phyloP scores from a whole-genome alignment of 495 filamentous ascomycete species.

The Podospora fimiseda region DNA sequence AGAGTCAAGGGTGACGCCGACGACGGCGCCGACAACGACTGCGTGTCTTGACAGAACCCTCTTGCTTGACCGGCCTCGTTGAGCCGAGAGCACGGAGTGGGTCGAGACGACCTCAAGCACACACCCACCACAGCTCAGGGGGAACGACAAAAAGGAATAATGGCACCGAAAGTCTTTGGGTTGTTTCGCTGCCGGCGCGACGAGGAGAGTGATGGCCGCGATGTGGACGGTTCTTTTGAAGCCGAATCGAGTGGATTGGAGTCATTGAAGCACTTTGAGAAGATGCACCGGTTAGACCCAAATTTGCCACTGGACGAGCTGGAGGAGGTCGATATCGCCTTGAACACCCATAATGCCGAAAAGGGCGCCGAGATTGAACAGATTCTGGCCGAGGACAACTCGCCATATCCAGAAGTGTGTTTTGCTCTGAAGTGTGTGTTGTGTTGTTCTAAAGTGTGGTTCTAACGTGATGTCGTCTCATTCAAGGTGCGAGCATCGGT shows the following conservation, averaged over 20 bases:
- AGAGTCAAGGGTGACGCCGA: conserved; percentile 1
- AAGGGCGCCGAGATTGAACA: conserved; percentile 49
- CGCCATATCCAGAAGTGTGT: conserved; percentile 61
- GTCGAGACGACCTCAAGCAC: conserved; percentile 1
- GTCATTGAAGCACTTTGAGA: conserved; percentile 45
- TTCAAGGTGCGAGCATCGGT: conserved; percentile 59
- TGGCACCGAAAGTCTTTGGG: conserved; percentile 14
- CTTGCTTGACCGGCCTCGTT: conserved; percentile 16
- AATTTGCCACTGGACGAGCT: conserved; percentile 59
- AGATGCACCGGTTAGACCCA: conserved; percentile 61
- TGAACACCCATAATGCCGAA: conserved; percentile 48
- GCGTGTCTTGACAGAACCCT: conserved; percentile 10
- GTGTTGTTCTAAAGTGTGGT: neutral
- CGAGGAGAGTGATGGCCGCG: conserved; percentile 20
- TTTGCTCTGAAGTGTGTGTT: neutral
- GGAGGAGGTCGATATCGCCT: conserved; percentile 53
- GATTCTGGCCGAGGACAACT: conserved; percentile 57
- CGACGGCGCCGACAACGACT: conserved; percentile 1
- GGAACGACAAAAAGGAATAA: conserved; percentile 2
- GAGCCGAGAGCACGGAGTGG: conserved; percentile 20
- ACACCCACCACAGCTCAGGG: conserved; percentile 1
- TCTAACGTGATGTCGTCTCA: conserved; percentile 19
- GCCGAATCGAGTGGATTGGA: conserved; percentile 26
- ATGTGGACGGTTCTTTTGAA: conserved; percentile 25
- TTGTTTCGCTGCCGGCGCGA: conserved; percentile 23